phyloP scores from a whole-genome alignment of 2,329 filamentous ascomycete species.

The Xylariaceae sp. region DNA sequence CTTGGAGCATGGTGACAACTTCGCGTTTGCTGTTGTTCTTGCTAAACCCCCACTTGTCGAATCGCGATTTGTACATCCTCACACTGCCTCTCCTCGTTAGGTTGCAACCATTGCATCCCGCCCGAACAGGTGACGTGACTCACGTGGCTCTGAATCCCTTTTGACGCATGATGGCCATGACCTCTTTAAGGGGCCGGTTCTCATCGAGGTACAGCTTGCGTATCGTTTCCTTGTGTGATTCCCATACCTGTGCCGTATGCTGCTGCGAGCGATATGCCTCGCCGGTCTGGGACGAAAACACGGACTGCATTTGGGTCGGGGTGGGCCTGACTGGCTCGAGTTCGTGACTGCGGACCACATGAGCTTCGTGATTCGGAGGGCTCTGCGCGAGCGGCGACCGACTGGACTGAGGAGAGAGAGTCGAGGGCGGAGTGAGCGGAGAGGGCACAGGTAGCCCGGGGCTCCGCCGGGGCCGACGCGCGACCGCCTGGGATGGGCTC shows the following conservation, averaged over 20 bases:
- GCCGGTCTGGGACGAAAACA: slow-evolving; percentile 30
- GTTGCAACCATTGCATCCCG: neutral
- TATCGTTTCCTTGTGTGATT: slow-evolving; percentile 43
- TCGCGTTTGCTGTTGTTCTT: slow-evolving; percentile 52
- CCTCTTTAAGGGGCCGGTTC: slow-evolving; percentile 46
- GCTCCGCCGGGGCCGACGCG: slow-evolving; percentile 21
- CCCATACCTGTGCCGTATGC: slow-evolving; percentile 36
- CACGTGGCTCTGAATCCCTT: slow-evolving; percentile 46
- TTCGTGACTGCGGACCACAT: slow-evolving; percentile 18
- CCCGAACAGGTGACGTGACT: slow-evolving; percentile 14
- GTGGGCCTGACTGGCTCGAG: slow-evolving; percentile 20
- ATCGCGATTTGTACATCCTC: slow-evolving; percentile 52
- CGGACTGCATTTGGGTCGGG: slow-evolving; percentile 27
- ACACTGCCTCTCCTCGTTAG: slow-evolving; percentile 34
- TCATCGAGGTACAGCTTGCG: slow-evolving; percentile 44
- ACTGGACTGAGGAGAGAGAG: slow-evolving; percentile 21
- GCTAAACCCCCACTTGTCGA: slow-evolving; percentile 50
- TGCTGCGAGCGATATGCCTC: slow-evolving; percentile 30
- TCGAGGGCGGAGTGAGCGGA: slow-evolving; percentile 15
- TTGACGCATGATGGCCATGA: slow-evolving; percentile 47
- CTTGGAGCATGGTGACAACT: slow-evolving; percentile 44
- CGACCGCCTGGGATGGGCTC: slow-evolving; percentile 21
- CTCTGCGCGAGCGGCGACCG: slow-evolving; percentile 20
- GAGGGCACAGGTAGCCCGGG: slow-evolving; percentile 20
- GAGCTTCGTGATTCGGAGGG: slow-evolving; percentile 16